Conservation (phyloP, 1,139 yeast genomes). For the Lizanozyma gosingica region DNA sequence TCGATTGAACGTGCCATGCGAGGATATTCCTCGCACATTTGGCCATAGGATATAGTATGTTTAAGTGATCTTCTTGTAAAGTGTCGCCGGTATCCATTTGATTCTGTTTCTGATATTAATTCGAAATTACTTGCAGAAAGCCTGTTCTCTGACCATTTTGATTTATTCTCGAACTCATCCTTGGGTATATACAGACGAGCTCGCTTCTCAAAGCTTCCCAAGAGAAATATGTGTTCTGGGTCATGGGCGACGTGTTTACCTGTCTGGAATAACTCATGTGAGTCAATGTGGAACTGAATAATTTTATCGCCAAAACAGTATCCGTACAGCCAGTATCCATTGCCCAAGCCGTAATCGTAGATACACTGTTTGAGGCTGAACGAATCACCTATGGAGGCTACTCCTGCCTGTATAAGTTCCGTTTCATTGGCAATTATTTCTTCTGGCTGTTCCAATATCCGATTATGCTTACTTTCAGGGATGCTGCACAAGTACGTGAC, state of each 20-base stretch:
- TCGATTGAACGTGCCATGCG: constrained; percentile 27
- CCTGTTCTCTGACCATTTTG: neutral
- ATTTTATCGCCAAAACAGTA: constrained; percentile 37
- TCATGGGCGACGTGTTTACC: constrained; percentile 21
- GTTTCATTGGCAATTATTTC: neutral
- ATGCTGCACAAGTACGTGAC: neutral
- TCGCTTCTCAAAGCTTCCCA: constrained; percentile 26
- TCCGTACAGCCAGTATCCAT: constrained; percentile 37
- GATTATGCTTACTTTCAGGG: neutral
- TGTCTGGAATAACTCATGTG: constrained; percentile 11
- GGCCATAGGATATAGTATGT: constrained; percentile 28
- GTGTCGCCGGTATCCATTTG: neutral
- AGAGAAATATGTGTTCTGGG: constrained; percentile 27
- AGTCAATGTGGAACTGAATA: constrained; percentile 33
- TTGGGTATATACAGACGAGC: constrained; percentile 7
- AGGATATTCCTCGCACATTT: constrained; percentile 29
- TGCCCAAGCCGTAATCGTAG: constrained; percentile 14
- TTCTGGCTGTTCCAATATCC: neutral
- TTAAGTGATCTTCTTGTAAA: constrained; percentile 12
- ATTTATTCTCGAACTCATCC: neutral
- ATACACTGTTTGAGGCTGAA: constrained; percentile 10
- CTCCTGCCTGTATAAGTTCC: neutral
- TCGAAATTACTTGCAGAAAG: neutral
- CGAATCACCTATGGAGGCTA: constrained; percentile 4
- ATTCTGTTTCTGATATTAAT: neutral